Base-by-base conservation (phyloP, 176 grass and related monocot species). In the Juncus effusus region DNA sequence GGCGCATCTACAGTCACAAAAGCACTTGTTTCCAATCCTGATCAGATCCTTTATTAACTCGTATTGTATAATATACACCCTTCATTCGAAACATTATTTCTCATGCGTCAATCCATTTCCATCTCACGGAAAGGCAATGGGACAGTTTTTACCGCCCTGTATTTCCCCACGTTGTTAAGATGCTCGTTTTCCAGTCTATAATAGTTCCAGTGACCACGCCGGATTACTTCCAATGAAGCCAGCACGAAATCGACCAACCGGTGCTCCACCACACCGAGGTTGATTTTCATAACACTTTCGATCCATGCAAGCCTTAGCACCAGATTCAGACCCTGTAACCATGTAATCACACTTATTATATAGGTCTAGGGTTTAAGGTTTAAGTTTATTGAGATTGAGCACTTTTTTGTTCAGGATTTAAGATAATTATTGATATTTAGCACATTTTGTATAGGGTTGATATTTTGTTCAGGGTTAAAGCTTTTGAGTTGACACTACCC, bases 201-300 rank as follows among this genome's bases (percentile, higher is more conserved):
- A 41, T 56, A 99, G 76, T 99, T 99, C 94, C 88, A 99, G 7
- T 99, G 94, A 1, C 94, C 94, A 15, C 94, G 83, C 4, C 94
- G 80, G 56, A 83, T 84, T 37, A 99, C 82, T 59, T 99, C 94
- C 15, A 93, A 51, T 14, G 94, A 92, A 47, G 88, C 94, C 0
- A 99, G 78, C 14, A 77, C 61, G 51, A 99, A 99, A 73, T 93
- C 83, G 2, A 93, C 67, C 60, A 93, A 47, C 6, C 85, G 85
- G 14, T 76, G 63, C 64, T 93, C 78, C 2, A 75, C 65, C 62
- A 11, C 54, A 14, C 72, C 65, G 5, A 89, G 14, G 51, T 55
- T 82, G 13, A 89, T 1, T 14, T 62, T 81, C 77, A 99, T 86
- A 16, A 99, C 88, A 57, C 94, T 99, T 72, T 82, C 54, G 3